Conservation (phyloP, 139 green algal genomes). For the Pleodorina starrii region DNA sequence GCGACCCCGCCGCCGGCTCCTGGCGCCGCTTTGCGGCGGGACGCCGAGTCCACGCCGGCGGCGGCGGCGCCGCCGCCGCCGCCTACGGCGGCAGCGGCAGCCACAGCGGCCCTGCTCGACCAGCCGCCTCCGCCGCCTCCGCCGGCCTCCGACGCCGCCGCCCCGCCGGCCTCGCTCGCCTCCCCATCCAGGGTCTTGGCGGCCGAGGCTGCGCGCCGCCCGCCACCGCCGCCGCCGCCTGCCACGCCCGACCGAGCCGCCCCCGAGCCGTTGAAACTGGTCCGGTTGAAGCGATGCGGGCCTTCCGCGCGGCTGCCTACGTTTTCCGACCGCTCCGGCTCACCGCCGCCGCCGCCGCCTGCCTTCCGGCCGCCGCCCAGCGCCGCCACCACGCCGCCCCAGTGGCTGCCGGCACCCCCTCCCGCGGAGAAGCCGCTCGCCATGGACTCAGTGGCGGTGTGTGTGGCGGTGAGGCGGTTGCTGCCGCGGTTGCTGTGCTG, state of each 20-base stretch:
- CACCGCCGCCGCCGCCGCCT: background rate
- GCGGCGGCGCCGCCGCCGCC: background rate
- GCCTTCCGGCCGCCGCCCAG: background rate
- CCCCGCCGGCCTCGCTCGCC: conserved; percentile 18
- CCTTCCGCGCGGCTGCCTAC: background rate
- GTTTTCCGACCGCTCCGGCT: background rate
- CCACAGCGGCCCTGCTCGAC: background rate
- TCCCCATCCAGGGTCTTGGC: background rate
- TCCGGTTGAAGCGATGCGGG: background rate
- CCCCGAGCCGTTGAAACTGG: background rate
- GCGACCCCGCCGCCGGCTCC: background rate
- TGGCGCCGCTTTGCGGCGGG: background rate
- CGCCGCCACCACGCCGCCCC: background rate
- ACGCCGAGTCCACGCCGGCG: background rate
- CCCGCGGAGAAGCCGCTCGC: conserved; percentile 20
- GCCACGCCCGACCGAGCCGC: background rate
- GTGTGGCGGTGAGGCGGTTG: conserved; percentile 44
- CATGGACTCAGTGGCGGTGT: conserved; percentile 44
- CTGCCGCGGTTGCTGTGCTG: conserved; percentile 46
- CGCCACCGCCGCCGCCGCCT: background rate
- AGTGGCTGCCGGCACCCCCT: background rate
- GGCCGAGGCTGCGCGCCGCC: no score
- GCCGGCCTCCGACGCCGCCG: background rate
- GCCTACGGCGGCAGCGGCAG: background rate
- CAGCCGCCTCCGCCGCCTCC: background rate